Evolutionary conservation across 768 basidiomycete species (phyloP).

Genomic region (Amanita subjunquillea): DNA sequence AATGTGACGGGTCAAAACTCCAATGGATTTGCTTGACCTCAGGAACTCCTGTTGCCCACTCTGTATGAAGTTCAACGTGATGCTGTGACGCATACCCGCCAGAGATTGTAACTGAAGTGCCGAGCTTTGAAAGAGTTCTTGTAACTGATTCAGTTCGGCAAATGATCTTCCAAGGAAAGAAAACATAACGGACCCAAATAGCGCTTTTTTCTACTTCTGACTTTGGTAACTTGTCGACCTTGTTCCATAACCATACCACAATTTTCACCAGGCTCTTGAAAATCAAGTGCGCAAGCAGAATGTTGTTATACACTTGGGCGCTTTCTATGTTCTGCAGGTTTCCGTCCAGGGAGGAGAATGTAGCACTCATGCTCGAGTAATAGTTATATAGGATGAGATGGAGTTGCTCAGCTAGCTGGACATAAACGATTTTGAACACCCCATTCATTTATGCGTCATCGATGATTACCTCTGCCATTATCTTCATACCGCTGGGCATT

Average conservation of each 20-base stretch:
- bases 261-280: conserved; percentile 72
- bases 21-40: conserved; percentile 31
- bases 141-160: conserved; percentile 30
- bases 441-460: neutral
- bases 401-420: conserved; percentile 44
- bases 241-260: conserved; percentile 62
- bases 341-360: conserved; percentile 25
- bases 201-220: conserved; percentile 34
- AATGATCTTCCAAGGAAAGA: neutral
- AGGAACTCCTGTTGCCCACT: conserved; percentile 24
- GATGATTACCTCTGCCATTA: conserved; percentile 47
- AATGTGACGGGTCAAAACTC: conserved; percentile 57
- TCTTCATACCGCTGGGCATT: conserved; percentile 56
- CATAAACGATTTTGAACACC: conserved; percentile 4
- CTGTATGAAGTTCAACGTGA: conserved; percentile 34
- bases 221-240: conserved; percentile 29
- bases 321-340: conserved; percentile 34
- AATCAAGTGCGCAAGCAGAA: conserved; percentile 50
- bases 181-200: conserved; percentile 37
- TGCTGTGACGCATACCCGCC: conserved; percentile 43
- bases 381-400: conserved; percentile 47
- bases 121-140: conserved; percentile 51
- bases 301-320: conserved; percentile 25
- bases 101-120: conserved; percentile 44
- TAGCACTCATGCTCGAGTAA: conserved; percentile 45